Percentiles rank a stretch among this genome's conserved stretches.
phyloP scores from a whole-genome alignment of 257 asterid genomes.

The Datura wrightii region DNA sequence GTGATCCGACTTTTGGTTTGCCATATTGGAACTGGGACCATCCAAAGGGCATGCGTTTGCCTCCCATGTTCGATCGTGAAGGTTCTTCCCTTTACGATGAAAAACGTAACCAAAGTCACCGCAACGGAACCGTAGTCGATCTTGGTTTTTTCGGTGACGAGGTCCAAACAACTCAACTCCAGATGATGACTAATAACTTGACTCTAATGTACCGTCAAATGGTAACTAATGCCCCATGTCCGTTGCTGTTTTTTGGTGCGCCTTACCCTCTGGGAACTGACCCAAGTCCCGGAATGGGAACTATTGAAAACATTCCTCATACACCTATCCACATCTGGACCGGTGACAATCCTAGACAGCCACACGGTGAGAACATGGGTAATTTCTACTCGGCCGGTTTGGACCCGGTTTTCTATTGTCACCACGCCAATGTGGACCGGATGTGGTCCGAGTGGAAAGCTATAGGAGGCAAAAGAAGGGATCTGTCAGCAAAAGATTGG shows the following conservation, averaged over 20 bases:
- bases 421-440: constrained; percentile 34
- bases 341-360: background rate
- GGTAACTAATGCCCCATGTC: constrained; percentile 23
- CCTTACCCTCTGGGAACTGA: background rate
- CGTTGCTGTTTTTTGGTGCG: constrained; percentile 28
- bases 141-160: constrained; percentile 3
- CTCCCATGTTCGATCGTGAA: constrained; percentile 31
- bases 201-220: constrained; percentile 33
- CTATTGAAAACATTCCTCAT: constrained; percentile 40
- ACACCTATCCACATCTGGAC: constrained; percentile 32
- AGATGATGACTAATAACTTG: constrained; percentile 26
- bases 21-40: constrained; percentile 46
- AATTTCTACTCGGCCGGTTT: constrained; percentile 28
- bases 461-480: constrained; percentile 33
- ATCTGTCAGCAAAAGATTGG: constrained; percentile 43
- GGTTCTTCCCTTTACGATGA: constrained; percentile 18
- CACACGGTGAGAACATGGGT: constrained; percentile 27
- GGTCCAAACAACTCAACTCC: background rate
- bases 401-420: constrained; percentile 37
- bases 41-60: constrained; percentile 40
- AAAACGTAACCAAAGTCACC: constrained; percentile 32
- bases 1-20: constrained; percentile 38
- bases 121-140: constrained; percentile 29
- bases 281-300: constrained; percentile 34
- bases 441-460: constrained; percentile 27